Percentiles rank a stretch among this genome's conserved stretches.
These are phyloP conservation scores for Ophiobolus disseminans DNA, from an alignment of 2,329 filamentous ascomycete species.

Conservation along the genomic window DNA sequence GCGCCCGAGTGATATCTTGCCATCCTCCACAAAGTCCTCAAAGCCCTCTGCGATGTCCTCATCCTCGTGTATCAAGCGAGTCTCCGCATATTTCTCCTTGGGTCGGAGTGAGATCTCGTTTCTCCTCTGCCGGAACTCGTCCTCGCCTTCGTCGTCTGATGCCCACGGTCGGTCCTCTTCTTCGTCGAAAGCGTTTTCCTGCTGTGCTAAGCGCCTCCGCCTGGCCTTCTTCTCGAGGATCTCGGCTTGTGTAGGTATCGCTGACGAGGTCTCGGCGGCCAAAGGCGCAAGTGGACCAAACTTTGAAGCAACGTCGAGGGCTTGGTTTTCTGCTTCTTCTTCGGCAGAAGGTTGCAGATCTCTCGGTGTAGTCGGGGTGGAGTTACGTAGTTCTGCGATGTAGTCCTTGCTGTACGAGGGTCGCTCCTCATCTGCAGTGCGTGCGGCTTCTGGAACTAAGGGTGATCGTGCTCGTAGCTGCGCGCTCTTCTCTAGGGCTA, in stretches of 20 bases:
- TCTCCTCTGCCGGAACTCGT: constrained; percentile 48
- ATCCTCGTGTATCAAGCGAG: constrained; percentile 80
- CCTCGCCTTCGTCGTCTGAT: constrained; percentile 48
- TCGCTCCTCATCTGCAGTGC: constrained; percentile 65
- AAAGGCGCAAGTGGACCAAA: constrained; percentile 62
- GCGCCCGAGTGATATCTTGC: constrained; percentile 76
- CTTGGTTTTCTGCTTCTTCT: constrained; percentile 55
- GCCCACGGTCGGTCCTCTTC: constrained; percentile 53
- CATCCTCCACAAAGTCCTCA: constrained; percentile 88
- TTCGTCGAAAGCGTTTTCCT: constrained; percentile 66
- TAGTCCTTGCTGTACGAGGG: constrained; percentile 88
- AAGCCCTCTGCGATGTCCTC: constrained; percentile 94
- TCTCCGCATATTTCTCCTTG: constrained; percentile 70
- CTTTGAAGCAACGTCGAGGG: constrained; percentile 57
- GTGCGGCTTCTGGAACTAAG: constrained; percentile 60
- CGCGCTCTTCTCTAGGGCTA: constrained; percentile 72
- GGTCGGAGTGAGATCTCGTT: constrained; percentile 58
- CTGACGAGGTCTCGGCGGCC: constrained; percentile 40
- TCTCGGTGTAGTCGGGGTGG: constrained; percentile 82
- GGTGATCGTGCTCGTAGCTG: constrained; percentile 63
- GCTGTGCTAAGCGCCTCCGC: constrained; percentile 77
- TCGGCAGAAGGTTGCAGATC: constrained; percentile 55
- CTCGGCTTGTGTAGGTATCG: constrained; percentile 81
- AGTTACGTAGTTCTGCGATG: constrained; percentile 82
- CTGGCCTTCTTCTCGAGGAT: constrained; percentile 92